Evolutionary conservation across 768 basidiomycete genomes (phyloP), one percentile per base, ranked within the genome.

Genomic region (Tulasnella calospora): DNA sequence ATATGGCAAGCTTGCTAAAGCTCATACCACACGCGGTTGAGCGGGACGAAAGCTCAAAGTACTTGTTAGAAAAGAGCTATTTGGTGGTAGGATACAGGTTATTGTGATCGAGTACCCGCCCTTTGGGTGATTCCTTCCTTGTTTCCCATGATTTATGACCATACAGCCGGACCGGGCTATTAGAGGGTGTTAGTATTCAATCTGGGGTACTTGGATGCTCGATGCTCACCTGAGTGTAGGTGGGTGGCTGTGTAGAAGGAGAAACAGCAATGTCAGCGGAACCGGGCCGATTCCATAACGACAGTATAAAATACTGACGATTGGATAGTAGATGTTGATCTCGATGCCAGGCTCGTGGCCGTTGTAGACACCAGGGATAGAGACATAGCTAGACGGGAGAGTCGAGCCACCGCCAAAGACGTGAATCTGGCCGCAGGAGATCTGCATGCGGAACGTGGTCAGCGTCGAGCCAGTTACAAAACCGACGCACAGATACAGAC

Each of bases 261-360:
- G 12, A 27, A 40, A 23, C 17, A 19, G 15, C 46, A 30, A 17
- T 27, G 21, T 61, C n/a, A 61, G 57, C 57, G 57, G 46, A 13
- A 61, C 57, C 10, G n/a, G 57, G 12, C 23, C 23, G n/a, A 61
- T 61, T 61, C 19, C 30, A 23, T n/a, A n/a, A 4, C n/a, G 57
- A n/a, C 2, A 61, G 6, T 19, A 0, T 47, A 47, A 61, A n/a
- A 3, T 30, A 61, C 57, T 61, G 1, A 61, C 57, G 35, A 72
- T 72, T 6, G 71, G 71, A 30, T 38, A 72, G 33, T 72, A 72
- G 71, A 72, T 72, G 71, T 72, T 72, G 71, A 72, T 72, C 27
- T 2, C 0, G n/a, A 72, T 72, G 36, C 71, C 71, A 35, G 71
- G 71, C 71, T 72, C 71, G 38, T 36, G 33, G 38, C 71, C 71